Evolutionary conservation across 805 yeast genomes (phyloP).

Genomic region (Kodamaea kaohsiungensis): DNA sequence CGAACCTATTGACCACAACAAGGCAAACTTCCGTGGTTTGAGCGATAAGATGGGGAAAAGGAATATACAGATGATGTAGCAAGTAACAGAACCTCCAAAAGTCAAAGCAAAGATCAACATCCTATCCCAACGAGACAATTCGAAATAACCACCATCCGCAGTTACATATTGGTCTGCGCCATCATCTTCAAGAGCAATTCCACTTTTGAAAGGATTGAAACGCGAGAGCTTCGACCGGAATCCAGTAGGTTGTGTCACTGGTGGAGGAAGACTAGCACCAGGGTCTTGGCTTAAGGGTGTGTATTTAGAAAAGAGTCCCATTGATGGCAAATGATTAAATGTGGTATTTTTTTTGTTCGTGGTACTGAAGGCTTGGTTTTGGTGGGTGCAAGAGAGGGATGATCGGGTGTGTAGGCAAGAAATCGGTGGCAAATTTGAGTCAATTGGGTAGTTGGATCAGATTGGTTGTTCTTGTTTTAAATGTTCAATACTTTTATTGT

Average conservation of each 20-base stretch:
- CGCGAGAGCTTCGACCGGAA: conserved; percentile 33
- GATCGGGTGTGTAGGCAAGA: neutral
- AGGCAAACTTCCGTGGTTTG: conserved; percentile 47
- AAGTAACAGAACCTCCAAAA: conserved; percentile 42
- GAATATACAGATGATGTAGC: conserved; percentile 44
- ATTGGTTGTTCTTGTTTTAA: too few relatives aligned
- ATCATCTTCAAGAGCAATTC: conserved; percentile 43
- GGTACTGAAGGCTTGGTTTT: neutral
- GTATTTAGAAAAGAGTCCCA: conserved; percentile 43
- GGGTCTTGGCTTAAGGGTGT: conserved; percentile 35
- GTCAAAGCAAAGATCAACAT: conserved; percentile 47
- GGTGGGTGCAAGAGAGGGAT: neutral
- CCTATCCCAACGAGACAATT: conserved; percentile 47
- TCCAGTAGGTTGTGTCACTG: conserved; percentile 30
- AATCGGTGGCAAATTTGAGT: too few relatives aligned
- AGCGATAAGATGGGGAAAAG: conserved; percentile 43
- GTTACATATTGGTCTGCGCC: conserved; percentile 39
- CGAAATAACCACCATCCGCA: conserved; percentile 44
- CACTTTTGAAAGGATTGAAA: conserved; percentile 41
- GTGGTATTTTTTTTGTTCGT: neutral
- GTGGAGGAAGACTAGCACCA: conserved; percentile 38
- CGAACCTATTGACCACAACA: conserved; percentile 49
- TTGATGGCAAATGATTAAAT: conserved; percentile 11
- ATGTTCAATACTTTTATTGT: too few relatives aligned
- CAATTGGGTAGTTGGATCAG: neutral